Conservation (phyloP, 768 basidiomycete species). For the Gyrodon lividus region DNA sequence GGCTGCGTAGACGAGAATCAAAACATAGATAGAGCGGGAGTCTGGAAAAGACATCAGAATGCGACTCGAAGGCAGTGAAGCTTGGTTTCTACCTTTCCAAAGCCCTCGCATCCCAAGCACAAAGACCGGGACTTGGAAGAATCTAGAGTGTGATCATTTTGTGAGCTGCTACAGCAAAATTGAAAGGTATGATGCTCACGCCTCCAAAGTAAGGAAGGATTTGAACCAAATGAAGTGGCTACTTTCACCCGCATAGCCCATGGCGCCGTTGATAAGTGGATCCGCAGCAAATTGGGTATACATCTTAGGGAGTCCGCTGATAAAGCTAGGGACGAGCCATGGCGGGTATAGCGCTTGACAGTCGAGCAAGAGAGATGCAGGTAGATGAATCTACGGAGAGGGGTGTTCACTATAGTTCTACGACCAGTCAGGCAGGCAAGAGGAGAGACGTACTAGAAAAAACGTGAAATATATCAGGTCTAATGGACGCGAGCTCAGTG, state of each 20-base stretch:
- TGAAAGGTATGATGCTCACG: slow-evolving; percentile 37
- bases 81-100: slow-evolving; percentile 44
- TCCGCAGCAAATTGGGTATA: slow-evolving; percentile 64
- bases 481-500: slow-evolving; percentile 56
- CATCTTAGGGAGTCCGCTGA: slow-evolving; percentile 44
- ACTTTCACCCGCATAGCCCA: slow-evolving; percentile 40
- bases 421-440: background rate
- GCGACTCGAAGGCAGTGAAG: background rate
- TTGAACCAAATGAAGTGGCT: slow-evolving; percentile 58
- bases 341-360: slow-evolving; percentile 64
- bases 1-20: slow-evolving; percentile 72
- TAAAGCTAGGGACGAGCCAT: slow-evolving; percentile 44
- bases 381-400: slow-evolving; percentile 55
- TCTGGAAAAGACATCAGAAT: slow-evolving; percentile 34
- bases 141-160: slow-evolving; percentile 18
- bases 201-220: slow-evolving; percentile 60
- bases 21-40: slow-evolving; percentile 51
- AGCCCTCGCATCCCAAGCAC: slow-evolving; percentile 62
- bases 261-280: slow-evolving; percentile 57
- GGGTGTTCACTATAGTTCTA: background rate
- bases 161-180: background rate
- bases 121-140: slow-evolving; percentile 79
- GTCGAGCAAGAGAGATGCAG: slow-evolving; percentile 69
- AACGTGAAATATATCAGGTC: slow-evolving; percentile 72
- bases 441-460: slow-evolving; percentile 51